These are phyloP conservation scores for Ramularia collo-cygni DNA, from an alignment of 2,329 filamentous ascomycete species.

Conservation along the genomic window DNA sequence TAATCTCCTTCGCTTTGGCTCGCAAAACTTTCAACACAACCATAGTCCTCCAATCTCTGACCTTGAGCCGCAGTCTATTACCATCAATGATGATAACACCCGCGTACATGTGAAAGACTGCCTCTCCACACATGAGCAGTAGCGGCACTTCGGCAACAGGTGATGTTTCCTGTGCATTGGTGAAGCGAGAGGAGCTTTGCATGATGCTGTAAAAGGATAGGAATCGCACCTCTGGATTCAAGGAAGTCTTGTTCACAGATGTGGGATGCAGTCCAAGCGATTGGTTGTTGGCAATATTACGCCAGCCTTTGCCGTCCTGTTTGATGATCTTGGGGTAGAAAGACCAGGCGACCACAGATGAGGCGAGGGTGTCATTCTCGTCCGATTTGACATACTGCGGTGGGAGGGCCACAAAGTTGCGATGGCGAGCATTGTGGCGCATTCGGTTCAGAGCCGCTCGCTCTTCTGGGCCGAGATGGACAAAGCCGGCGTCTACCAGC, in stretches of 20 bases:
- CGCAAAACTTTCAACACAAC: conserved; percentile 81
- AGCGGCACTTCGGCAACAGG: conserved; percentile 66
- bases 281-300: conserved; percentile 91
- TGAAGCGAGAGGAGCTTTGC: conserved; percentile 75
- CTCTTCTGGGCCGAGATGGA: conserved; percentile 68
- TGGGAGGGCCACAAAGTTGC: conserved; percentile 79
- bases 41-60: conserved; percentile 84
- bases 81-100: conserved; percentile 83
- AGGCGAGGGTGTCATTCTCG: conserved; percentile 69
- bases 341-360: conserved; percentile 81
- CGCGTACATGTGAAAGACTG: conserved; percentile 82
- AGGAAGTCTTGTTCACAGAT: conserved; percentile 71
- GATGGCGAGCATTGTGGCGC: conserved; percentile 56
- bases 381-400: conserved; percentile 67
- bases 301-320: conserved; percentile 77
- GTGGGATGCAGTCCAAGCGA: conserved; percentile 78
- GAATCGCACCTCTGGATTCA: conserved; percentile 54
- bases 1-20: conserved; percentile 64
- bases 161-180: conserved; percentile 80
- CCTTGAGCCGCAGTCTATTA: conserved; percentile 74
- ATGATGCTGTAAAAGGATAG: conserved; percentile 96
- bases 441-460: conserved; percentile 60
- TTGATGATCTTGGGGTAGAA: conserved; percentile 92
- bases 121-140: conserved; percentile 78
- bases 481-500: conserved; percentile 76